Conservation (phyloP, 495 filamentous ascomycete species). For the Hypoxylon crocopeplum region DNA sequence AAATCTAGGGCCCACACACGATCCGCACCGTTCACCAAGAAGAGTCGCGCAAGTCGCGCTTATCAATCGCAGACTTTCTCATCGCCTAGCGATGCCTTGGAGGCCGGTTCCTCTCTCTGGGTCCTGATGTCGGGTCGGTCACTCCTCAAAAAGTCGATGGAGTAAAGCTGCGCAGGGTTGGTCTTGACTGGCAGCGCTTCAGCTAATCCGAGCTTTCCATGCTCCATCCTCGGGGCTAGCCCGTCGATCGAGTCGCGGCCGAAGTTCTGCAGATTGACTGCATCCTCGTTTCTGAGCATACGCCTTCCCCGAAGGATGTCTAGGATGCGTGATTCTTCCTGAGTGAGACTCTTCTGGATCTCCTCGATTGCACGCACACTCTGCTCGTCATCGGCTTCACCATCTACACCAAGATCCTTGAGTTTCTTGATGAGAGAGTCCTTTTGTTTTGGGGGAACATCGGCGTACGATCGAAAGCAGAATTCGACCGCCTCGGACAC, state of each 20-base stretch:
- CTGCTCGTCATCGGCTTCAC: conserved; percentile 3
- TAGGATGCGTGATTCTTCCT: conserved; percentile 45
- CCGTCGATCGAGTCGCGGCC: conserved; percentile 46
- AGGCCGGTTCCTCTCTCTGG: conserved; percentile 4
- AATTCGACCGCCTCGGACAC: conserved; percentile 50
- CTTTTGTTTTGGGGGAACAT: conserved; percentile 28
- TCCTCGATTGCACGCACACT: conserved; percentile 5
- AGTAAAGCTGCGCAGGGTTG: not conserved
- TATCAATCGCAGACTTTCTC: conserved; percentile 42
- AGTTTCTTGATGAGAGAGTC: conserved; percentile 38
- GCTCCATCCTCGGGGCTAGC: conserved; percentile 36
- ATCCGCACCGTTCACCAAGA: no score
- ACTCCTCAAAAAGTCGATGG: not conserved
- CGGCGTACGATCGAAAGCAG: conserved; percentile 42
- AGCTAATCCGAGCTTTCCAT: conserved; percentile 38
- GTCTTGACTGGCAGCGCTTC: not conserved
- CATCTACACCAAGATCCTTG: conserved; percentile 15
- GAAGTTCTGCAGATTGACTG: conserved; percentile 45
- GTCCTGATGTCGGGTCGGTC: conserved; percentile 10
- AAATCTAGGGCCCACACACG: no score
- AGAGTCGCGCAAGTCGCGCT: not conserved
- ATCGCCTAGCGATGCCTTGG: not conserved
- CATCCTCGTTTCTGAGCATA: conserved; percentile 41
- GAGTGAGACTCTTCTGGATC: conserved; percentile 29
- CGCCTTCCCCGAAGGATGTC: conserved; percentile 37